Percentiles rank a stretch among this genome's conserved stretches.
phyloP scores from a whole-genome alignment of 2,329 filamentous ascomycete species.

The Alternaria novae-zelandiae region DNA sequence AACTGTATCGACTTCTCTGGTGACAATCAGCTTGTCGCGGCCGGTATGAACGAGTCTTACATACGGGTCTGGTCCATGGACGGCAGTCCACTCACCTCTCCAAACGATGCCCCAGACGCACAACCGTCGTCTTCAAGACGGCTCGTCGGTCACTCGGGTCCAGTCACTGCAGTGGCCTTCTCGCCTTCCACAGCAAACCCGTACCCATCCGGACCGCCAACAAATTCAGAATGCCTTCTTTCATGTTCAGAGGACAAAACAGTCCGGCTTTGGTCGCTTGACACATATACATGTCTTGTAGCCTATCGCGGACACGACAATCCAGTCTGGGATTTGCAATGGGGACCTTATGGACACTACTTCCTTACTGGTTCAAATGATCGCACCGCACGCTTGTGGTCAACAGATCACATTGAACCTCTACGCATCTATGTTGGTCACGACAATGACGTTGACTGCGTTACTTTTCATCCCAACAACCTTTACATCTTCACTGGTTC shows the following conservation, averaged over 20 bases:
- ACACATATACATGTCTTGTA: slow-evolving; percentile 89
- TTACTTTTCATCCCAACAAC: slow-evolving; percentile 95
- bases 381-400: slow-evolving; percentile 88
- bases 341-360: slow-evolving; percentile 94
- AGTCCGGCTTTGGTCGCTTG: slow-evolving; percentile 89
- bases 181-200: slow-evolving; percentile 69
- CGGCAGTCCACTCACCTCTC: slow-evolving; percentile 77
- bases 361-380: slow-evolving; percentile 89
- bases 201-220: slow-evolving; percentile 58
- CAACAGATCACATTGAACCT: slow-evolving; percentile 88
- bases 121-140: slow-evolving; percentile 72
- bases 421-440: slow-evolving; percentile 90
- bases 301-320: slow-evolving; percentile 93
- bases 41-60: slow-evolving; percentile 91
- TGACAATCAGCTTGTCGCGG: slow-evolving; percentile 84
- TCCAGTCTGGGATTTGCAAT: slow-evolving; percentile 85
- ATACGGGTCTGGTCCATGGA: slow-evolving; percentile 94
- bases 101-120: slow-evolving; percentile 61
- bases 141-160: slow-evolving; percentile 85
- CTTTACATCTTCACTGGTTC: slow-evolving; percentile 93
- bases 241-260: slow-evolving; percentile 88
- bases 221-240: slow-evolving; percentile 76
- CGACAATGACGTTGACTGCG: slow-evolving; percentile 86
- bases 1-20: slow-evolving; percentile 97
- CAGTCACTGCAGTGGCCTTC: slow-evolving; percentile 89